Percentiles rank a stretch among this genome's conserved stretches.
Evolutionary conservation across 2,329 filamentous ascomycete species (phyloP).

Genomic region (Mycocentrospora acerina): DNA sequence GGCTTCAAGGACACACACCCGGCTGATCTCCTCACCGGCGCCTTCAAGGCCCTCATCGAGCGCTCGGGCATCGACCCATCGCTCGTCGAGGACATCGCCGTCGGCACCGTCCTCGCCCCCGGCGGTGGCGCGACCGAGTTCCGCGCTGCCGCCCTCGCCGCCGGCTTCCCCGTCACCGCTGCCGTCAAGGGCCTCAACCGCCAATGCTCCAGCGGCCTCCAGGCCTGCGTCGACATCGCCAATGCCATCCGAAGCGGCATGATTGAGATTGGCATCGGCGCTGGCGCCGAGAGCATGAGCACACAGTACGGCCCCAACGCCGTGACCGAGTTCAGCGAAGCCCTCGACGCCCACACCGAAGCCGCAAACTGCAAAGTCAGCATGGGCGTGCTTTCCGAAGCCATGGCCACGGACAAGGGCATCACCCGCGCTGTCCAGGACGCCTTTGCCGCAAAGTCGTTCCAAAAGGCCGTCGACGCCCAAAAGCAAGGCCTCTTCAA

Average conservation of each 20-base stretch:
- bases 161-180: conserved; percentile 82
- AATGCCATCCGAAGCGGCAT: conserved; percentile 89
- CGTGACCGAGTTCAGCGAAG: conserved; percentile 89
- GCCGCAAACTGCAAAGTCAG: conserved; percentile 95
- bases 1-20: conserved; percentile 93
- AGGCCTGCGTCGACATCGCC: conserved; percentile 90
- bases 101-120: conserved; percentile 87
- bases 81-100: conserved; percentile 88
- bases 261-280: conserved; percentile 93
- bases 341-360: conserved; percentile 77
- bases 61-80: conserved; percentile 86
- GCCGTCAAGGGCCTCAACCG: conserved; percentile 89
- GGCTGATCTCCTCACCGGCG: conserved; percentile 80
- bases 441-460: conserved; percentile 88
- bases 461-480: conserved; percentile 84
- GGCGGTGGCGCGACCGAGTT: conserved; percentile 97
- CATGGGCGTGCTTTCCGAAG: conserved; percentile 91
- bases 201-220: conserved; percentile 90
- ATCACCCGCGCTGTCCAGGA: conserved; percentile 77
- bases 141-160: conserved; percentile 85
- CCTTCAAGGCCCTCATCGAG: conserved; percentile 77
- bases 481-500: conserved; percentile 89
- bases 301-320: conserved; percentile 85
- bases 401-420: conserved; percentile 86
- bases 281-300: conserved; percentile 96